Percentiles rank a stretch among this genome's conserved stretches.
These are phyloP conservation scores for Lepidium sativum DNA, from an alignment of 345 rosid genomes.

Conservation along the genomic window DNA sequence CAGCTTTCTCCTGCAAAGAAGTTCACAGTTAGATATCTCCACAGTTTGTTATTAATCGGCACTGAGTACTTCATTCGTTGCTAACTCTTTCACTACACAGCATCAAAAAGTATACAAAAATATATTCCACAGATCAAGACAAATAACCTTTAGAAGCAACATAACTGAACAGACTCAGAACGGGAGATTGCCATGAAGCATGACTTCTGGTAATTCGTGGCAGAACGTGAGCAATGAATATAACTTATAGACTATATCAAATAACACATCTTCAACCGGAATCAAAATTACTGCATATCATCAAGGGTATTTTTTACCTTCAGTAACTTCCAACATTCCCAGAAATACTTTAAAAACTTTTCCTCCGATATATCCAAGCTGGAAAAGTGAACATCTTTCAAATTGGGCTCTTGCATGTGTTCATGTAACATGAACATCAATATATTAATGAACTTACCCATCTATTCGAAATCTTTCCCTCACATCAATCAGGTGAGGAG, in stretches of 20 bases:
- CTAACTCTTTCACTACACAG: background rate
- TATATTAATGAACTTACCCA: slow-evolving; percentile 46
- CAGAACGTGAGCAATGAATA: background rate
- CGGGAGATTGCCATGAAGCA: background rate
- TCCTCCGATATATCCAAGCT: slow-evolving; percentile 80
- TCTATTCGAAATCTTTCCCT: slow-evolving; percentile 77
- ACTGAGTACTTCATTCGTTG: background rate
- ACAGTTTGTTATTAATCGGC: background rate
- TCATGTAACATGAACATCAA: slow-evolving; percentile 5
- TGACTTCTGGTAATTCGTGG: background rate
- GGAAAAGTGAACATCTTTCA: slow-evolving; percentile 20
- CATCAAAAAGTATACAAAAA: background rate
- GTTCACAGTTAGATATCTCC: background rate
- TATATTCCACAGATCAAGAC: background rate
- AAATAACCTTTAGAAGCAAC: background rate
- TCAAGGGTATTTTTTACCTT: slow-evolving; percentile 41
- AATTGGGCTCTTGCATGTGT: background rate
- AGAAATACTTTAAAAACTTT: slow-evolving; percentile 69
- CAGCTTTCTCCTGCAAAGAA: slow-evolving; percentile 60
- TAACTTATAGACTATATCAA: background rate
- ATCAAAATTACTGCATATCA: background rate
- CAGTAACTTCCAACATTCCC: slow-evolving; percentile 76
- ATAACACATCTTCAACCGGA: background rate
- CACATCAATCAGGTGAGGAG: slow-evolving; percentile 91
- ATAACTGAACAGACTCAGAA: background rate